Evolutionary conservation across 2,329 filamentous ascomycete species (phyloP), one percentile per base, ranked within the genome.

Genomic region (Venturia nashicola): DNA sequence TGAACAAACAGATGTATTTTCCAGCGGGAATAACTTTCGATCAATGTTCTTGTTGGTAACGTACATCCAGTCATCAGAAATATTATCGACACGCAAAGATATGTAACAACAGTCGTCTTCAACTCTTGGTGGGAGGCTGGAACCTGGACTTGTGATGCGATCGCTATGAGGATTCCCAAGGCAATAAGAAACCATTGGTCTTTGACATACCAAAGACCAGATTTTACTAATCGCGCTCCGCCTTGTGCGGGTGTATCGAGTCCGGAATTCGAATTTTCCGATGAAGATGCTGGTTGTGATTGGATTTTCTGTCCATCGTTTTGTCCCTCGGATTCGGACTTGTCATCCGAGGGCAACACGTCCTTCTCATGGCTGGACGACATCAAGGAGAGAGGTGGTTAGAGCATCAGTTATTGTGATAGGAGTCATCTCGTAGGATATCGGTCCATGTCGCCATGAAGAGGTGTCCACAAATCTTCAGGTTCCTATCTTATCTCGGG

Each of bases 21-120:
- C 85, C 85, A 89, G 65, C 88, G 86, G 64, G 79, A 78, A 65
- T 83, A 79, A 68, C 89, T 87, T 61, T 78, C 75, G 54, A 82
- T 74, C 11, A 90, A 76, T 68, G 88, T 83, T 42, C 79, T 77
- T 0, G 83, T 84, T 8, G 86, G 80, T 20, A 90, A 82, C 61
- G 87, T 88, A 68, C 89, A 80, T 3, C 87, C 87, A 64, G 86
- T 89, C 67, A 89, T 80, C 64, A 90, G 77, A 72, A 90, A 90
- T 68, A 90, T 88, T 69, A 89, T 74, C 20, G 81, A 83, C 39
- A 90, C 85, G 23, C 82, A 84, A 40, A 86, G 85, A 71, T 90
- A 90, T 39, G 89, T 79, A 63, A 89, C 75, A 9, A 78, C 73
- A 16, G 75, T 78, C 59, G 78, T 73, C 69, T 82, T 83, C 59